Evolutionary conservation across 441 rosid genomes (phyloP).

Genomic region (Mallotus repandus): DNA sequence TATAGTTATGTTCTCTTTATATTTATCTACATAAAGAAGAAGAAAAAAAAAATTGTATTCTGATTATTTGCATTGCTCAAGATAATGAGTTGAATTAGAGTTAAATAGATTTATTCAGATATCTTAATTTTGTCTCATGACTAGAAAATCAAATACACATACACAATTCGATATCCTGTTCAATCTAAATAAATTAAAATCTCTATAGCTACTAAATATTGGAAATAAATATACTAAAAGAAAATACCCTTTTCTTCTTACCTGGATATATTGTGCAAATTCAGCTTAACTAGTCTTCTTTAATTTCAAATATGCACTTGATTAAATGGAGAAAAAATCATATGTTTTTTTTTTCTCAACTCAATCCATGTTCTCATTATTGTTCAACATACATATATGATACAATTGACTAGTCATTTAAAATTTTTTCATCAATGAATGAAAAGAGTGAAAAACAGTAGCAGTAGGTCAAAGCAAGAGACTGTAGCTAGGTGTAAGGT

Average conservation of each 20-base stretch:
- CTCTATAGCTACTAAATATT: no score
- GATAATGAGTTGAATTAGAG: not conserved
- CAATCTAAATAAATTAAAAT: no score
- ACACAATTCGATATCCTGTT: no score
- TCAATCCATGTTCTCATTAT: not conserved
- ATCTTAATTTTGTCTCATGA: no score
- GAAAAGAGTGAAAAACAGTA: no score
- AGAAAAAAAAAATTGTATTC: no score
- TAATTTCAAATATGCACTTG: not conserved
- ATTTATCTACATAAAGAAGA: no score
- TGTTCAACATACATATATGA: not conserved
- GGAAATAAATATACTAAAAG: not conserved
- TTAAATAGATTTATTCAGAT: not conserved
- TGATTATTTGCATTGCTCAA: not conserved
- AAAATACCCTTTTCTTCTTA: not conserved
- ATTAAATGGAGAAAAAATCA: not conserved
- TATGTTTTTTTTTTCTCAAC: not conserved
- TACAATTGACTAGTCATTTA: no score
- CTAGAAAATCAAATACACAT: no score
- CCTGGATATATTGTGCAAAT: not conserved
- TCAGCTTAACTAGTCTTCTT: no score
- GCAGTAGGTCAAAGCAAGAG: not conserved
- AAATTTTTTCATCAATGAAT: no score
- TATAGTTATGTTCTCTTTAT: no score
- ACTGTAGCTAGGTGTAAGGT: conserved; percentile 7